Evolutionary conservation across 805 yeast species (phyloP).

Genomic region (Saccharomycopsis babjevae): DNA sequence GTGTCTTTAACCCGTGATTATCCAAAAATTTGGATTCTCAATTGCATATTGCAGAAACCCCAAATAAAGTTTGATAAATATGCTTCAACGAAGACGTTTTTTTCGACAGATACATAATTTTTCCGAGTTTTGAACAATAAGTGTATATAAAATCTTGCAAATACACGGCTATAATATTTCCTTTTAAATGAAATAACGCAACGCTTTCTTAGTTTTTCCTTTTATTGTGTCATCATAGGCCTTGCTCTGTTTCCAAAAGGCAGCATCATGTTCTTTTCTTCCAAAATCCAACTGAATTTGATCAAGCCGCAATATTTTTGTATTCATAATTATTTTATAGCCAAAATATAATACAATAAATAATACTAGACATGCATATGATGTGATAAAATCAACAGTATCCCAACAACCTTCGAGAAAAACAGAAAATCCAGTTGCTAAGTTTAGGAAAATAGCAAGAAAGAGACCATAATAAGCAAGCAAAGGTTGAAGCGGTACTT

Average conservation of each 20-base stretch:
- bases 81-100: too few relatives aligned
- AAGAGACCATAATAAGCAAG: constrained; percentile 52
- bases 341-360: constrained; percentile 42
- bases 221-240: constrained; percentile 27
- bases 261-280: constrained; percentile 70
- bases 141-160: too few relatives aligned
- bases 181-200: not conserved
- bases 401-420: constrained; percentile 51
- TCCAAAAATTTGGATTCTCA: too few relatives aligned
- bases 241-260: constrained; percentile 70
- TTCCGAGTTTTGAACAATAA: too few relatives aligned
- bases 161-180: not conserved
- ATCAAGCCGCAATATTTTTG: constrained; percentile 57
- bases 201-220: constrained; percentile 19
- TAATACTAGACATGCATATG: constrained; percentile 51
- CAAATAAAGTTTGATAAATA: too few relatives aligned
- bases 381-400: constrained; percentile 50
- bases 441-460: constrained; percentile 40
- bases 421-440: constrained; percentile 53
- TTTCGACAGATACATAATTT: too few relatives aligned
- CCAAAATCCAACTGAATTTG: constrained; percentile 78
- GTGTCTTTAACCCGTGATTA: too few relatives aligned
- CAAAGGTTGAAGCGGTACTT: constrained; percentile 62
- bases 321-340: constrained; percentile 50
- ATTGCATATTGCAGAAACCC: too few relatives aligned